phyloP scores from a whole-genome alignment of 345 rosid species.

The Turritis glabra region DNA sequence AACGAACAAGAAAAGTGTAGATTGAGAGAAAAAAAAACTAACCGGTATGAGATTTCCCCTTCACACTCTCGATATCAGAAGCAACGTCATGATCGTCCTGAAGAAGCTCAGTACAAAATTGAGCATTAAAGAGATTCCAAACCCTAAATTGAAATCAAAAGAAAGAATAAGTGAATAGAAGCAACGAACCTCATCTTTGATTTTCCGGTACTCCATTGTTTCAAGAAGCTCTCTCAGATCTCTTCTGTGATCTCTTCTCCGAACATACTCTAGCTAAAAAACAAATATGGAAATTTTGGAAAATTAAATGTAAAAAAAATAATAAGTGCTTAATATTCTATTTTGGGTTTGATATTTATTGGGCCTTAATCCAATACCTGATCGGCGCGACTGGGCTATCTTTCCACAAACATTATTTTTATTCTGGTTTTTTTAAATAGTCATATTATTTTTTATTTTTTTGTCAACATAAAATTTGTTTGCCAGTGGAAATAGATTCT shows the following conservation, averaged over 20 bases:
- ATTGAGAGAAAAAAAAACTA: not conserved
- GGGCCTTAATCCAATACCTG: not conserved
- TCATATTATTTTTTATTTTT: too few species aligned
- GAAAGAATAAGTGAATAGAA: not conserved
- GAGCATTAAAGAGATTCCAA: not conserved
- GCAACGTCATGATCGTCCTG: constrained; percentile 36
- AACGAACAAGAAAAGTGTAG: not conserved
- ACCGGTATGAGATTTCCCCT: constrained; percentile 38
- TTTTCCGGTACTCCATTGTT: constrained; percentile 74
- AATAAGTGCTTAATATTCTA: not conserved
- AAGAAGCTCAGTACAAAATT: constrained; percentile 11
- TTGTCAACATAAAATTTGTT: not conserved
- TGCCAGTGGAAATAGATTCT: too few species aligned
- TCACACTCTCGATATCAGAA: constrained; percentile 38
- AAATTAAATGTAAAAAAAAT: not conserved
- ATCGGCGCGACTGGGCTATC: not conserved
- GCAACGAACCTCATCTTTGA: constrained; percentile 66
- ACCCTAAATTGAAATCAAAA: not conserved
- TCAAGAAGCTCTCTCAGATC: constrained; percentile 43
- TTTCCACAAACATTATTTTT: not conserved
- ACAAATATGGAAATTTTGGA: not conserved
- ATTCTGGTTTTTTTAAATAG: not conserved
- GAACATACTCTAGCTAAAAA: not conserved
- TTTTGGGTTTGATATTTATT: not conserved
- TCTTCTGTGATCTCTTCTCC: constrained; percentile 36